Evolutionary conservation across 768 basidiomycete genomes (phyloP), one percentile per base, ranked within the genome.

Genomic region (Calocybe indica): DNA sequence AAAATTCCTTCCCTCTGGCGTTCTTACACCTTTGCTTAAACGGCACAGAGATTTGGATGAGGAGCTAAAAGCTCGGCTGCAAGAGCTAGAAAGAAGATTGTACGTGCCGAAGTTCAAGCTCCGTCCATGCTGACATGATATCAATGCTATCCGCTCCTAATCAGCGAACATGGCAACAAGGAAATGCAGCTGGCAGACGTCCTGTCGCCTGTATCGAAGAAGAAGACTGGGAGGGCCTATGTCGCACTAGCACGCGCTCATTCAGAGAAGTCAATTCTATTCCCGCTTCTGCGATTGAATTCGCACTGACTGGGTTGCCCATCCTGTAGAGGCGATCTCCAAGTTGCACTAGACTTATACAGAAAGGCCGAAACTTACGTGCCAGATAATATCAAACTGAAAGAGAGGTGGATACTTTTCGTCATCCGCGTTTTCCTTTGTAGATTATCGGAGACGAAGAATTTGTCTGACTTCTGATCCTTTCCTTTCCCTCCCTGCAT

Each of bases 401-500:
- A 83, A 77, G 87, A 88, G 74, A 86, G 90, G 90, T 91, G 76
- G 78, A 82, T 82, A 74, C 75, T 79, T 72, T 84, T 82, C 64
- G 66, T 84, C 64, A 64, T 82, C 61, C 70, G 80, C 64, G 75
- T 83, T 61, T 83, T 82, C 60, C 67, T 82, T 62, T 74, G 74
- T 72, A 73, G 73, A 65, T 55, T 77, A 61, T 76, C 73, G 51
- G 54, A 59, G 58, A 60, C 59, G 60, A 60, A 49, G 51, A 58
- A 58, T 62, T 13, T 22, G 59, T 71, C 75, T 77, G 71, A 76
- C 71, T 64, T 64, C 22, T 43, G 42, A 43, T 59, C 55, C 62
- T 62, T 53, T 58, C 53, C 51, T 55, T 60, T 59, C 57, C 55
- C 58, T 61, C 62, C 62, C 40, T 54, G 52, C 54, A 55, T 48